Conservation (phyloP, 768 basidiomycete genomes). For the Rhodotorula kratochvilovae region DNA sequence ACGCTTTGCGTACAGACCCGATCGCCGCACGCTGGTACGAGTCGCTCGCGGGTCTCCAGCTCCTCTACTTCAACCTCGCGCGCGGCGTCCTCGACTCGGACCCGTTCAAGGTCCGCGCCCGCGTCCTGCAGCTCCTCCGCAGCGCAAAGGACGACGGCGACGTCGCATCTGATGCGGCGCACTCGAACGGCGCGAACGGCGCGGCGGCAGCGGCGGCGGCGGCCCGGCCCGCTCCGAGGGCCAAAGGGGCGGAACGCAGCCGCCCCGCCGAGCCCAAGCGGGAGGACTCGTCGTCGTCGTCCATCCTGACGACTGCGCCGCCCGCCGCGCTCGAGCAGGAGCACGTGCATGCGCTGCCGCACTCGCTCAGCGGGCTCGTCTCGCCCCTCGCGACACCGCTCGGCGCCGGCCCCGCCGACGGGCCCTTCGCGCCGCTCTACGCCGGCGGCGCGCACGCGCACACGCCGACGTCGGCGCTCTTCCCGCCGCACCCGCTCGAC, state of each 20-base stretch:
- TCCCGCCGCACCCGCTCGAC: background rate
- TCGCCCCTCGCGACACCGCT: background rate
- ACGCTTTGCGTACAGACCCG: conserved; percentile 10
- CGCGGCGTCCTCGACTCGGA: conserved; percentile 37
- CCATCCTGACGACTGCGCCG: background rate
- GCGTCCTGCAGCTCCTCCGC: conserved; percentile 32
- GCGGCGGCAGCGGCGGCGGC: background rate
- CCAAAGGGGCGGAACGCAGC: background rate
- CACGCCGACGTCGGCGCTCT: background rate
- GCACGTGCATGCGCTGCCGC: background rate
- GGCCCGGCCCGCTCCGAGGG: background rate
- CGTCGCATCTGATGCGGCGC: background rate
- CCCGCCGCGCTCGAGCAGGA: background rate
- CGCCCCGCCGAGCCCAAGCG: background rate
- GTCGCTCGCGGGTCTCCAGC: conserved; percentile 23
- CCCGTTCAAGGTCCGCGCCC: conserved; percentile 29
- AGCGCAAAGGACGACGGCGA: conserved; percentile 28
- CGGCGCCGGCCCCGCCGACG: background rate
- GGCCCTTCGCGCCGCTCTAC: background rate
- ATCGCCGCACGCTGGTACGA: conserved; percentile 37
- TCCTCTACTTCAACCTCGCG: conserved; percentile 35
- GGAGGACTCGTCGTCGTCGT: background rate
- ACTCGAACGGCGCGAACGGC: background rate
- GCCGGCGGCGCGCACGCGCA: background rate
- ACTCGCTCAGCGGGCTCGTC: conserved; percentile 5